Conservation (phyloP, 371 early-diverging fungal genomes). For the Syncephalastrum monosporum region DNA sequence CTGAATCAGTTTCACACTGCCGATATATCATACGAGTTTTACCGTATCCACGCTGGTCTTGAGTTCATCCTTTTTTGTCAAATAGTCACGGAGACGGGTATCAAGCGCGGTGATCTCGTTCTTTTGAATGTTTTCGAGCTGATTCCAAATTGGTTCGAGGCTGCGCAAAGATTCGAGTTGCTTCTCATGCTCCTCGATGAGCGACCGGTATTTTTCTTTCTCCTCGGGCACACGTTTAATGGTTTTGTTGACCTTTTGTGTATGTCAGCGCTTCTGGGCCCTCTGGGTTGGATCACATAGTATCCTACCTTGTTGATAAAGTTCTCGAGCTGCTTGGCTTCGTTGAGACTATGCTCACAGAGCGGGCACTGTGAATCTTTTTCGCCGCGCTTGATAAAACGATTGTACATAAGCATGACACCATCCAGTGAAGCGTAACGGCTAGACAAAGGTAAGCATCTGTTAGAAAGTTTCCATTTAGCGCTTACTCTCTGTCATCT, state of each 20-base stretch:
- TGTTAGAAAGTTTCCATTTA: neutral
- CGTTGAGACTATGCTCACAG: conserved; percentile 62
- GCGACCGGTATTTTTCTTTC: neutral
- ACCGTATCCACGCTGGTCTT: conserved; percentile 10
- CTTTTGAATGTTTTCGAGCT: conserved; percentile 26
- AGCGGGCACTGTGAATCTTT: conserved; percentile 64
- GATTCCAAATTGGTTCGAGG: conserved; percentile 45
- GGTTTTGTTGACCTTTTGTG: conserved; percentile 31
- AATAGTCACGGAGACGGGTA: conserved; percentile 44
- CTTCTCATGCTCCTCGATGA: conserved; percentile 4
- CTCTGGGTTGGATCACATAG: conserved; percentile 9
- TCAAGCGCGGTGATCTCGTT: conserved; percentile 22
- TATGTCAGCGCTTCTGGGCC: neutral
- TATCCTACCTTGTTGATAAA: conserved; percentile 53
- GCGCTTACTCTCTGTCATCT: conserved; percentile 25
- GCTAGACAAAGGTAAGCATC: conserved; percentile 3
- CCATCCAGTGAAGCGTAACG: conserved; percentile 31
- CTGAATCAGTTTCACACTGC: neutral
- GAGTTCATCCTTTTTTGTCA: conserved; percentile 27
- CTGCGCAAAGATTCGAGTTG: conserved; percentile 34
- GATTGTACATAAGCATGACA: conserved; percentile 56
- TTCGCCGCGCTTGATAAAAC: conserved; percentile 53
- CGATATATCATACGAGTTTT: neutral
- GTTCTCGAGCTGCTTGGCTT: conserved; percentile 42
- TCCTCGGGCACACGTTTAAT: conserved; percentile 11